Base-by-base conservation (phyloP, 148 eudicot species). In the Rhododendron ferrugineum region DNA sequence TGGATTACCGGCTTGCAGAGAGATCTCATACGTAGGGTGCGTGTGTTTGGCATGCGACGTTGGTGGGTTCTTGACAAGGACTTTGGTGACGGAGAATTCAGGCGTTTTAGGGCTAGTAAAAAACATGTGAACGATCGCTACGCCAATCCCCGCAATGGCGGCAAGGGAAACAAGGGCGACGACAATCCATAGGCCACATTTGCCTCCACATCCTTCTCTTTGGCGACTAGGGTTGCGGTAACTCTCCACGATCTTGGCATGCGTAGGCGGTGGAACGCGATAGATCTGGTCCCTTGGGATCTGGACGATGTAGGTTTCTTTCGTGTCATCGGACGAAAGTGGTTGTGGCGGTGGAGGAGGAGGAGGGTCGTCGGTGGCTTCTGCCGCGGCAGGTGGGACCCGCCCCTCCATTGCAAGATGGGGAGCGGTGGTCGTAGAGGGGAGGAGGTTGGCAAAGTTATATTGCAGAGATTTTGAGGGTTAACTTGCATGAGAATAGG, bases 381-480 rank as follows among this genome's bases (percentile, higher is more conserved):
- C 42, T 40, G 16, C 83, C 34, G 16, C 44, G 32, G 88, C 52
- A 80, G 89, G 83, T 44, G 82, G 86, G 50, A 22, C 87, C 88
- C 91, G 89, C 90, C 85, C 90, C 92, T 90, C 92, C 92, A 90
- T 90, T 85, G 68, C n/a, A 73, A 81, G 83, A 87, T 87, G 89
- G 88, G 89, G 92, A 87, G 92, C 88, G 90, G 92, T 76, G 86
- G 56, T 66, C 46, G 52, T 77, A 11, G 68, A 46, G 82, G 77
- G 58, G 72, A 46, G 68, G 70, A 52, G 22, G 84, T 44, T 22
- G 54, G 23, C 22, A 40, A 77, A 50, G 58, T 68, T 78, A 85
- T 78, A 34, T 16, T 20, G 49, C 34, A 36, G 32, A 58, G 78
- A 78, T 52, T 37, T 73, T 34, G 34, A 82, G 85, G 85, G 68